Conservation (phyloP, 306 rosid species). For the Lotus japonicus region DNA sequence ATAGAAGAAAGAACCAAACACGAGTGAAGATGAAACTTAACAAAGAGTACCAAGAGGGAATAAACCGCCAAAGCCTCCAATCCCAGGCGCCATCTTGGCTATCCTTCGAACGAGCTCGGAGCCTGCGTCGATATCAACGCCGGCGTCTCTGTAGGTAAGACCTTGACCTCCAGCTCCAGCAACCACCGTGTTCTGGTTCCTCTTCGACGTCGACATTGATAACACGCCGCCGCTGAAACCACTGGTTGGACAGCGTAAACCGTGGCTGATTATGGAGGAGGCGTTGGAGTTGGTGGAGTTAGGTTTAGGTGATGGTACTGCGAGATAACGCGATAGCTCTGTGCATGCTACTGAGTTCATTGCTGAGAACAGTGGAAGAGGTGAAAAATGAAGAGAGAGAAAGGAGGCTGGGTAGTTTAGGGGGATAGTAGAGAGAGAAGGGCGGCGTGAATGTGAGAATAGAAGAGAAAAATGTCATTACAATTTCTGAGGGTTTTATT, state of each 20-base stretch:
- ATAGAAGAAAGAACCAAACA: not conserved
- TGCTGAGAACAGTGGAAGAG: not conserved
- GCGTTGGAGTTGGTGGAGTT: not conserved
- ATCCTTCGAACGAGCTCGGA: slow-evolving; percentile 82
- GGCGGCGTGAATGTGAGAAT: no score
- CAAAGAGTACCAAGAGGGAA: slow-evolving; percentile 62
- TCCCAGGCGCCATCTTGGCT: slow-evolving; percentile 87
- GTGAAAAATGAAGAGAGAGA: not conserved
- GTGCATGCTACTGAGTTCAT: slow-evolving; percentile 17
- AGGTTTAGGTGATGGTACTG: slow-evolving; percentile 9
- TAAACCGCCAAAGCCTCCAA: slow-evolving; percentile 93
- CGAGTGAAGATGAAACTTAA: not conserved
- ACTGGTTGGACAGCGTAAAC: not conserved
- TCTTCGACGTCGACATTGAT: slow-evolving; percentile 21
- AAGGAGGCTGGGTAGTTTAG: not conserved
- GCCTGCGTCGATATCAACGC: slow-evolving; percentile 93
- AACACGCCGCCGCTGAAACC: not conserved
- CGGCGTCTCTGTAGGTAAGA: slow-evolving; percentile 77
- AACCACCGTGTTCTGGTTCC: not conserved
- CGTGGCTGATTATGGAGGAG: not conserved
- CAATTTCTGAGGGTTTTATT: no score
- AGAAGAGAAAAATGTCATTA: no score
- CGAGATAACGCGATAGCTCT: slow-evolving; percentile 19
- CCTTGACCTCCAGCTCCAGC: slow-evolving; percentile 20
- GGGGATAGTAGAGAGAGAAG: not conserved